Percentiles rank a stretch among this genome's conserved stretches.
Conservation (phyloP, 2,329 filamentous ascomycete genomes). For the Hawksworthiomyces lignivorus region DNA sequence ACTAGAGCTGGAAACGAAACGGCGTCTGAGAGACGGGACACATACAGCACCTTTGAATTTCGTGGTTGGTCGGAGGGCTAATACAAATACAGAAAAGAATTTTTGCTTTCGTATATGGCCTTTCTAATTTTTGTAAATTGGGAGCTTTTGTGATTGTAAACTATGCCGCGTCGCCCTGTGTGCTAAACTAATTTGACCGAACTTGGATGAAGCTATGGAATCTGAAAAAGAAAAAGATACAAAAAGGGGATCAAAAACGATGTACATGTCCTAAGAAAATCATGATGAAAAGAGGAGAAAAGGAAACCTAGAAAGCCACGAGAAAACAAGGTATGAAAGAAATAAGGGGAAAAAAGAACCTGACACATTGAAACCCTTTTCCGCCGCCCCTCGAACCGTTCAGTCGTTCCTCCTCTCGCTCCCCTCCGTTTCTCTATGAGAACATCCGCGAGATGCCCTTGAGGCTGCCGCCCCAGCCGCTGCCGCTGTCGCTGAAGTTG, state of each 20-base stretch:
- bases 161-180: too few species aligned
- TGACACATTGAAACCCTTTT: too few species aligned
- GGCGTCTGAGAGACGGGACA: conserved; percentile 5
- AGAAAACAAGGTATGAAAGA: not conserved
- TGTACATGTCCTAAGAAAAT: too few species aligned
- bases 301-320: not conserved
- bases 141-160: too few species aligned
- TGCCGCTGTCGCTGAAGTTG: conserved; percentile 16
- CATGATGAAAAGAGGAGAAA: not conserved
- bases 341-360: too few species aligned
- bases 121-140: conserved; percentile 2
- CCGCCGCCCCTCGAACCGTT: too few species aligned
- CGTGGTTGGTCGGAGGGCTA: conserved; percentile 1
- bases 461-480: conserved; percentile 21
- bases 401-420: too few species aligned
- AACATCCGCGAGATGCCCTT: conserved; percentile 10
- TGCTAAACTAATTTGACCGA: too few species aligned
- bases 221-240: not conserved
- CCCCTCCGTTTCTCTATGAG: too few species aligned
- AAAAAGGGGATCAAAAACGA: too few species aligned
- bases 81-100: not conserved
- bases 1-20: conserved; percentile 9
- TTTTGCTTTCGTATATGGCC: too few species aligned
- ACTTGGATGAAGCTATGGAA: too few species aligned
- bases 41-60: not conserved